A percentile compares a stretch with the other conserved stretches of the same genome.
phyloP scores from a whole-genome alignment of 805 yeast genomes.

The Clavispora santaluciae region DNA sequence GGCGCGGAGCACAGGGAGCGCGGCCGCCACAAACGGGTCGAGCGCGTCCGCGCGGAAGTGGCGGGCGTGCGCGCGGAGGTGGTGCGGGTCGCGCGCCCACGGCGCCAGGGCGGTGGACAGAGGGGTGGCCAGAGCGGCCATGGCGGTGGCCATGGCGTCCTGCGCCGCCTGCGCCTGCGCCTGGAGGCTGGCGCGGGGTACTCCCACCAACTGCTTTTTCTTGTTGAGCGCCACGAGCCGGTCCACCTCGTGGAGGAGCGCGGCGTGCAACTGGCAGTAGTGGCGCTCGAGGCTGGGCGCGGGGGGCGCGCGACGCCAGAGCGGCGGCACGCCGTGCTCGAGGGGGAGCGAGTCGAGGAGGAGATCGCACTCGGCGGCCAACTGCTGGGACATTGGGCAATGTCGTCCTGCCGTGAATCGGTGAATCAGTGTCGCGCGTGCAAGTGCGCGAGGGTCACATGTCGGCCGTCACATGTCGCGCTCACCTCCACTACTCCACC shows the following conservation, averaged over 20 bases:
- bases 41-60: conserved; percentile 21
- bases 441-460: too few species aligned
- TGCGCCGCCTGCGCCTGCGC: background rate
- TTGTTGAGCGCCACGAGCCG: conserved; percentile 25
- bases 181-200: background rate
- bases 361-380: background rate
- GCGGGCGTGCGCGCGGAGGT: conserved; percentile 3
- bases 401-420: too few species aligned
- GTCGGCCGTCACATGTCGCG: too few species aligned
- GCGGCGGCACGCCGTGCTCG: conserved; percentile 30
- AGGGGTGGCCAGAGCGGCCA: too few species aligned
- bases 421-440: too few species aligned
- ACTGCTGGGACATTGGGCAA: background rate
- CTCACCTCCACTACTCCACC: background rate
- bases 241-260: conserved; percentile 22
- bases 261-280: conserved; percentile 21
- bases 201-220: background rate
- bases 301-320: conserved; percentile 6
- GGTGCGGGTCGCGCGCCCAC: background rate
- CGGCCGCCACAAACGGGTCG: conserved; percentile 19
- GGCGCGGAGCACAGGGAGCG: conserved; percentile 30
- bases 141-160: background rate
- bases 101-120: too few species aligned
- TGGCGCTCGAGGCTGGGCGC: conserved; percentile 17
- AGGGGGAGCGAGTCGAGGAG: conserved; percentile 11